These are phyloP conservation scores for Fusarium burgessii DNA, from an alignment of 2,329 filamentous ascomycete genomes.

Conservation along the genomic window DNA sequence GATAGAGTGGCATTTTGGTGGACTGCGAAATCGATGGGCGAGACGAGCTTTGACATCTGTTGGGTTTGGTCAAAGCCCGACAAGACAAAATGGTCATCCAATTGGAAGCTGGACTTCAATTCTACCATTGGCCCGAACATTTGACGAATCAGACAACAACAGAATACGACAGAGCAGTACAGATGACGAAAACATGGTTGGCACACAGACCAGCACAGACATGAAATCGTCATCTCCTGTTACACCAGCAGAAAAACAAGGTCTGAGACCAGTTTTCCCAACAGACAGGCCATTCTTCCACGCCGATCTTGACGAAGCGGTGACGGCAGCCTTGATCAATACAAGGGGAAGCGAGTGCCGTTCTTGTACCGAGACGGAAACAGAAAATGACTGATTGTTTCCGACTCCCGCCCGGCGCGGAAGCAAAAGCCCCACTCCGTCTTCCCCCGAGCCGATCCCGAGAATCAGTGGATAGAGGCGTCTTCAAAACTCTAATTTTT, in stretches of 20 bases:
- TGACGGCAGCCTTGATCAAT: slow-evolving; percentile 49
- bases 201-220: slow-evolving; percentile 12
- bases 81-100: slow-evolving; percentile 44
- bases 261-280: slow-evolving; percentile 50
- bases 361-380: background rate
- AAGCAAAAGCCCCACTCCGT: background rate
- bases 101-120: slow-evolving; percentile 50
- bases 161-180: background rate
- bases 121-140: slow-evolving; percentile 50
- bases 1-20: slow-evolving; percentile 67
- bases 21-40: slow-evolving; percentile 67
- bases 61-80: slow-evolving; percentile 64
- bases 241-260: background rate
- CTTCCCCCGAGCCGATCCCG: background rate
- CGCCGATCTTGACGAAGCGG: slow-evolving; percentile 57
- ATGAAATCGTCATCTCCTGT: background rate
- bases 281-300: slow-evolving; percentile 63
- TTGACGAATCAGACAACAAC: background rate
- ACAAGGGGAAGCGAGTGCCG: slow-evolving; percentile 20
- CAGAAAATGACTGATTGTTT: slow-evolving; percentile 1
- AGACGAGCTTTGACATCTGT: slow-evolving; percentile 66
- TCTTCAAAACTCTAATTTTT: background rate
- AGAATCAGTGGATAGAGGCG: slow-evolving; percentile 9
- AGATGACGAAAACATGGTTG: slow-evolving; percentile 8
- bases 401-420: slow-evolving; percentile 15